Evolutionary conservation across 2,329 filamentous ascomycete species (phyloP).

Genomic region (Botrytis fragariae): DNA sequence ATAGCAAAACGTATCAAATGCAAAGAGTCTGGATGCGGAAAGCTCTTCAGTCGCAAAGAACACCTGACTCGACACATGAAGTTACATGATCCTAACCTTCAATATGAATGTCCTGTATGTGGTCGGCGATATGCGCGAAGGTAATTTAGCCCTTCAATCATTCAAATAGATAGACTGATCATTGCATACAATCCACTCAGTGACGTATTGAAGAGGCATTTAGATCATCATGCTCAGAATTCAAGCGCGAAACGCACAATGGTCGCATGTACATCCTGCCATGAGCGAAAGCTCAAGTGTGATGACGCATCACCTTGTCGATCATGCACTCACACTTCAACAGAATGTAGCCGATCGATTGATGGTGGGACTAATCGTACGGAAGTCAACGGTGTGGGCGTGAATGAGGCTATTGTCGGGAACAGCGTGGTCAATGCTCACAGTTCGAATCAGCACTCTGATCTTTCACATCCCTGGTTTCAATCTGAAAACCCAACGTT

Average conservation of each 20-base stretch:
- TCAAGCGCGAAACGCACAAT: constrained; percentile 38
- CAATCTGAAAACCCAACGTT: background rate
- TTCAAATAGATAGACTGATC: background rate
- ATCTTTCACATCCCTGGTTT: constrained; percentile 5
- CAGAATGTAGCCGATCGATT: constrained; percentile 38
- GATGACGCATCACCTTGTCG: constrained; percentile 43
- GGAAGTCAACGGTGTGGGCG: background rate
- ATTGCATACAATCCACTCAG: background rate
- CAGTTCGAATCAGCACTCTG: background rate
- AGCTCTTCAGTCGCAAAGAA: constrained; percentile 32
- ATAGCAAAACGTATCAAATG: constrained; percentile 20
- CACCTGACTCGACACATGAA: constrained; percentile 33
- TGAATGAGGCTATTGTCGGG: background rate
- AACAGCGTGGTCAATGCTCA: background rate
- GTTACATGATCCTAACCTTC: constrained; percentile 27
- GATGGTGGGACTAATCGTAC: background rate
- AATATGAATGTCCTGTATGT: constrained; percentile 28
- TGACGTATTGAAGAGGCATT: constrained; percentile 33
- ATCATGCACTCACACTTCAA: constrained; percentile 42
- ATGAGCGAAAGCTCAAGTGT: constrained; percentile 47
- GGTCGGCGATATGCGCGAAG: constrained; percentile 31
- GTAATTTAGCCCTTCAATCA: background rate
- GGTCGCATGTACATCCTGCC: constrained; percentile 46
- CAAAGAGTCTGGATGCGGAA: constrained; percentile 27
- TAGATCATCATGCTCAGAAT: constrained; percentile 29